A percentile compares a stretch with the other conserved stretches of the same genome.
phyloP scores from a whole-genome alignment of 257 asterid species.

The Lithospermum erythrorhizon region DNA sequence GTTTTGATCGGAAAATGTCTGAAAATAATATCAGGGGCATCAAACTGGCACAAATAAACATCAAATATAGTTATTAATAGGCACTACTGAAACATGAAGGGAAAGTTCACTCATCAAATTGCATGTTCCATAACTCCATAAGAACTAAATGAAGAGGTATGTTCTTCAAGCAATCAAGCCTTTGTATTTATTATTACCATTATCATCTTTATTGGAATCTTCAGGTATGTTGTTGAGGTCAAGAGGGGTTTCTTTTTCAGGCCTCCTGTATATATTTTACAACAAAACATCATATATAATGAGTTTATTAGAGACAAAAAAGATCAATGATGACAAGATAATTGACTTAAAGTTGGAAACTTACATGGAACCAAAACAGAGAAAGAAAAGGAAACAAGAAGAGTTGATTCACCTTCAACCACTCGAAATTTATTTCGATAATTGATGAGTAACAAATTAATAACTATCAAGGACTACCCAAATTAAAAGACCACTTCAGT shows the following conservation, averaged over 20 bases:
- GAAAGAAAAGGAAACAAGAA: slow-evolving; percentile 26
- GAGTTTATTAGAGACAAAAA: slow-evolving; percentile 1
- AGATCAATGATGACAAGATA: slow-evolving; percentile 10
- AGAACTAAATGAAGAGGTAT: too few species aligned
- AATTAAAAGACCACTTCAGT: slow-evolving; percentile 44
- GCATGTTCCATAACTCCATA: too few species aligned
- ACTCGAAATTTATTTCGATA: too few species aligned
- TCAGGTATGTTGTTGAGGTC: slow-evolving; percentile 98
- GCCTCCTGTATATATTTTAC: slow-evolving; percentile 46
- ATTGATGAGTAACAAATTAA: slow-evolving; percentile 17
- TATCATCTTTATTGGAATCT: slow-evolving; percentile 61
- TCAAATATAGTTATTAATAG: too few species aligned
- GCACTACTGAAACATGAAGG: too few species aligned
- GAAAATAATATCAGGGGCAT: too few species aligned
- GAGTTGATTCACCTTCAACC: too few species aligned
- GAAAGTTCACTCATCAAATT: too few species aligned
- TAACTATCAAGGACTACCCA: slow-evolving; percentile 27
- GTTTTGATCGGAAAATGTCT: too few species aligned
- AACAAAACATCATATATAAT: not conserved
- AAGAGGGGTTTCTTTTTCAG: slow-evolving; percentile 63
- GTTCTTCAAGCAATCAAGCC: too few species aligned
- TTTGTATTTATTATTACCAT: slow-evolving; percentile 20
- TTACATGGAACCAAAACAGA: slow-evolving; percentile 69
- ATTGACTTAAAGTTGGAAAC: slow-evolving; percentile 13
- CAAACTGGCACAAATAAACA: too few species aligned